Percentiles rank a stretch among this genome's conserved stretches.
Conservation (phyloP, 768 basidiomycete species). For the Boletus sp. region DNA sequence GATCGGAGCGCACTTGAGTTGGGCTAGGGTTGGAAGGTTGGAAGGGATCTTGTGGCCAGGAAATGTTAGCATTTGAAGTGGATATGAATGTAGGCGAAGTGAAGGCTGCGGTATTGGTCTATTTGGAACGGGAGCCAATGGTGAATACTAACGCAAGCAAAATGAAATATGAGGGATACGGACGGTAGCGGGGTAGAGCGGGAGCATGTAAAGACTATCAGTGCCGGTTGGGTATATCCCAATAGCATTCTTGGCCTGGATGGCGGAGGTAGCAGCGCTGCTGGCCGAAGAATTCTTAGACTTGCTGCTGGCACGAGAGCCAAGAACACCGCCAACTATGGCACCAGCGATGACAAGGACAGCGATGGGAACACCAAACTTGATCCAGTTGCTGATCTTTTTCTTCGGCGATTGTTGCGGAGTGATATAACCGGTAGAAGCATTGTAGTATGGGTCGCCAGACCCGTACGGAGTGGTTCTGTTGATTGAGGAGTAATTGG, state of each 20-base stretch:
- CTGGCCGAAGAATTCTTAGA: constrained; percentile 39
- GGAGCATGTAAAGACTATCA: constrained; percentile 74
- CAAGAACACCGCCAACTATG: constrained; percentile 79
- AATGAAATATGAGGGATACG: constrained; percentile 34
- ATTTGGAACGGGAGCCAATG: not conserved
- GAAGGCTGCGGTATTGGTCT: constrained; percentile 78
- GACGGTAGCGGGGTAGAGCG: constrained; percentile 87
- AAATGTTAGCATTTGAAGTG: constrained; percentile 45
- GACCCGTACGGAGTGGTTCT: constrained; percentile 49
- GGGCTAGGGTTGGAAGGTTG: constrained; percentile 59
- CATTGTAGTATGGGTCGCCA: constrained; percentile 66
- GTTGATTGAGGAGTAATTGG: constrained; percentile 38
- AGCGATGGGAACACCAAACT: constrained; percentile 66
- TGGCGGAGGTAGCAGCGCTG: constrained; percentile 48
- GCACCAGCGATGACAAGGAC: constrained; percentile 64
- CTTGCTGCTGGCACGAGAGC: constrained; percentile 51
- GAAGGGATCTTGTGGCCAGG: constrained; percentile 84
- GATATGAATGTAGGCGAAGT: constrained; percentile 68
- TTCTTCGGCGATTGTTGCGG: constrained; percentile 49
- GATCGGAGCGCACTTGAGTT: constrained; percentile 66
- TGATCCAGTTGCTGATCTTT: constrained; percentile 67
- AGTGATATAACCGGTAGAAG: constrained; percentile 68
- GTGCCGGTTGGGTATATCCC: constrained; percentile 78
- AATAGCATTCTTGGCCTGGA: constrained; percentile 55
- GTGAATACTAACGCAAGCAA: not conserved